These are phyloP conservation scores for Rhipidocladum racemiflorum DNA, from an alignment of 176 grass and related monocot genomes.

Conservation along the genomic window DNA sequence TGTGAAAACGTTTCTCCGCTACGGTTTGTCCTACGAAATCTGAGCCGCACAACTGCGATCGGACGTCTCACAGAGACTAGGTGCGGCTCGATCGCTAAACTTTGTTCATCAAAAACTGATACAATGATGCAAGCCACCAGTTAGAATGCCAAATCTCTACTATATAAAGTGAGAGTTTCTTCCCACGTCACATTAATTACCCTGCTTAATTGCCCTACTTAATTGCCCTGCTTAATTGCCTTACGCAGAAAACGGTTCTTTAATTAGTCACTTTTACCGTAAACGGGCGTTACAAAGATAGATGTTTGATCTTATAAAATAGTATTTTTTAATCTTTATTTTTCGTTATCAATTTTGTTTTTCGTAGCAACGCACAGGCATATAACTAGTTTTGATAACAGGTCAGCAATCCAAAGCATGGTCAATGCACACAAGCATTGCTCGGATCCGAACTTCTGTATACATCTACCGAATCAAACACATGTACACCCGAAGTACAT, in stretches of 20 bases:
- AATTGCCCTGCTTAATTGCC: too few species aligned
- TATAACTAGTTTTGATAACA: not conserved
- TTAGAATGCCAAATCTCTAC: not conserved
- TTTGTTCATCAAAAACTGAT: not conserved
- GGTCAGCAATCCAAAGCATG: not conserved
- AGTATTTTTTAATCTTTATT: too few species aligned
- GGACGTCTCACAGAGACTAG: not conserved
- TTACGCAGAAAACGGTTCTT: too few species aligned
- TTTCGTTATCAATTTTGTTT: too few species aligned
- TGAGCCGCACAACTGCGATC: not conserved
- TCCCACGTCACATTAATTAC: too few species aligned
- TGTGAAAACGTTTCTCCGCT: not conserved
- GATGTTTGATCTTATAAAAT: too few species aligned
- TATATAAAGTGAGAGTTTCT: too few species aligned
- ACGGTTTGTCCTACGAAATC: not conserved
- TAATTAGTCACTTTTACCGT: too few species aligned
- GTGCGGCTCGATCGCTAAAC: not conserved
- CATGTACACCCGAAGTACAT: constrained; percentile 21
- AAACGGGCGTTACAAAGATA: too few species aligned
- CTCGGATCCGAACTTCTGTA: constrained; percentile 25
- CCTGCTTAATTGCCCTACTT: too few species aligned
- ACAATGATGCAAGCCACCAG: not conserved
- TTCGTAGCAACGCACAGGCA: too few species aligned
- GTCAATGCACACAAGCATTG: not conserved
- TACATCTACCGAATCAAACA: constrained; percentile 24